phyloP scores from a whole-genome alignment of 192 early-diverging fungal genomes.

The Spizellomyces sp. region DNA sequence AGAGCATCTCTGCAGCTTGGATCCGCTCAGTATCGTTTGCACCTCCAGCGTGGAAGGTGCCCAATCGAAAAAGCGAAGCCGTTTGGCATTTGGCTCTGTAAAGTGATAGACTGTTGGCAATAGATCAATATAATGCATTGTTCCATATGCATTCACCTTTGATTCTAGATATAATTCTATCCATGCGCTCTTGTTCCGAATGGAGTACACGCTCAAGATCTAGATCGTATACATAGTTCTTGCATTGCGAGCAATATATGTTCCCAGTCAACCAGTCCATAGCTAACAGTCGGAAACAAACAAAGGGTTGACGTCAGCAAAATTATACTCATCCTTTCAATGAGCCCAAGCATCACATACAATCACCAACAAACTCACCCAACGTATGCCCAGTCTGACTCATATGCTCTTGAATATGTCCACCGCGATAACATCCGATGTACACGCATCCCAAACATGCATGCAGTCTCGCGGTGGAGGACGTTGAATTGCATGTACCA shows the following conservation, averaged over 20 bases:
- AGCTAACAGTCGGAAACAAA: conserved; percentile 44
- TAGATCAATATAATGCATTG: conserved; percentile 37
- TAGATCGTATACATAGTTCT: conserved; percentile 83
- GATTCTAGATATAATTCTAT: conserved; percentile 47
- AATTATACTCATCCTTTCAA: neutral
- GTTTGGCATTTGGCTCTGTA: conserved; percentile 53
- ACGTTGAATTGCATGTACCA: conserved; percentile 25
- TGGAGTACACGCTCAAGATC: conserved; percentile 61
- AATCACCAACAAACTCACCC: conserved; percentile 44
- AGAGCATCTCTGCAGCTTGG: conserved; percentile 52
- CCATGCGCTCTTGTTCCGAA: conserved; percentile 43
- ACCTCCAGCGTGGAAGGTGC: conserved; percentile 59
- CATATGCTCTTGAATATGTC: conserved; percentile 56
- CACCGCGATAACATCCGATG: conserved; percentile 75
- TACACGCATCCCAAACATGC: conserved; percentile 82
- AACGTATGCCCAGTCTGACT: conserved; percentile 52
- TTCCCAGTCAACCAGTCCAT: conserved; percentile 72
- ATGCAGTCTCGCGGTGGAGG: conserved; percentile 63
- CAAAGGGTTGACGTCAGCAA: conserved; percentile 15
- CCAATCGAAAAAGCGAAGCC: conserved; percentile 55
- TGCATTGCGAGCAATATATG: conserved; percentile 75
- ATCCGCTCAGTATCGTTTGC: conserved; percentile 47
- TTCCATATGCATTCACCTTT: conserved; percentile 40
- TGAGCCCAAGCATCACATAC: neutral
- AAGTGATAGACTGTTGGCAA: conserved; percentile 12